These are phyloP conservation scores for Cryptococcus sp. DNA, from an alignment of 1,284 basidiomycete genomes.

Conservation along the genomic window DNA sequence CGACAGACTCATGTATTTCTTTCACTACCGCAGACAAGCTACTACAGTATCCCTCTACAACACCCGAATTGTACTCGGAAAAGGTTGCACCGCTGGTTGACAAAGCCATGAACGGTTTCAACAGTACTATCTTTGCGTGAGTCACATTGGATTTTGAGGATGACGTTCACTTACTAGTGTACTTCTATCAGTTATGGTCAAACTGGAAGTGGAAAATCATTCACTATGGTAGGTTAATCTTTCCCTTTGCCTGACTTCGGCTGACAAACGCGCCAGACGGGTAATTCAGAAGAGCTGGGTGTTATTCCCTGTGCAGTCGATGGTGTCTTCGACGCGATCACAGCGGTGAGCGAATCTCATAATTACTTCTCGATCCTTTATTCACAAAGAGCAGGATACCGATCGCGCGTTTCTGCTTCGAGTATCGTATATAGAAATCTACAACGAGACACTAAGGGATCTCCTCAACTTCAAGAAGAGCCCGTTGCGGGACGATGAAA, in stretches of 20 bases:
- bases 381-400: constrained; percentile 31
- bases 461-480: constrained; percentile 52
- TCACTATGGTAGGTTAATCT: constrained; percentile 47
- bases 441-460: constrained; percentile 61
- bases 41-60: constrained; percentile 50
- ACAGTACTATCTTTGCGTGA: constrained; percentile 57
- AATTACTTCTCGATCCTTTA: neutral
- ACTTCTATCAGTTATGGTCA: constrained; percentile 49
- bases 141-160: constrained; percentile 2
- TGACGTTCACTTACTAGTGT: neutral
- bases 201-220: constrained; percentile 56
- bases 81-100: constrained; percentile 57
- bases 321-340: constrained; percentile 58
- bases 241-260: neutral
- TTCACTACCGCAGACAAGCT: constrained; percentile 45
- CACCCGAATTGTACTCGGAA: constrained; percentile 53
- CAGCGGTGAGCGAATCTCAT: constrained; percentile 37
- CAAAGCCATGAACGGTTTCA: constrained; percentile 60
- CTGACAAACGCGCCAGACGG: constrained; percentile 39
- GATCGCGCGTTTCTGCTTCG: constrained; percentile 55
- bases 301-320: constrained; percentile 60
- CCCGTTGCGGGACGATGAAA: constrained; percentile 40
- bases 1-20: neutral
- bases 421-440: constrained; percentile 62
- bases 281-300: constrained; percentile 56